These are phyloP conservation scores for Ganoderma sinense DNA, from an alignment of 1,284 basidiomycete species.

Conservation along the genomic window DNA sequence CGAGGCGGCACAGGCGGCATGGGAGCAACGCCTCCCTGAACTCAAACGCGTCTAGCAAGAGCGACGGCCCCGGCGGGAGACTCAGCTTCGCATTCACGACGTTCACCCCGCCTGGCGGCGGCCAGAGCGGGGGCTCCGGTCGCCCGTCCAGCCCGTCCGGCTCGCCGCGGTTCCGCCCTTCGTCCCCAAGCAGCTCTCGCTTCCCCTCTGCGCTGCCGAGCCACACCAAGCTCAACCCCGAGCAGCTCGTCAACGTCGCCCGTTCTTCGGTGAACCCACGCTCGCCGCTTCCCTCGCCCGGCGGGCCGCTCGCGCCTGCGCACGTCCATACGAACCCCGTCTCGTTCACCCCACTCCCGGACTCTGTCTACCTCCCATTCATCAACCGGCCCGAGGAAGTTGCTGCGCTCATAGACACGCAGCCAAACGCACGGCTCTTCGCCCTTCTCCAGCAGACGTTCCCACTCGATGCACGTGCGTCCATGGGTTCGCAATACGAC, in stretches of 20 bases:
- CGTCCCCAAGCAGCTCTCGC: constrained; percentile 37
- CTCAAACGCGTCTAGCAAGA: constrained; percentile 39
- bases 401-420: constrained; percentile 60
- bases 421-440: constrained; percentile 72
- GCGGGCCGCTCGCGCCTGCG: constrained; percentile 24
- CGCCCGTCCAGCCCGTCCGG: constrained; percentile 37
- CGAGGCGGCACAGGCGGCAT: constrained; percentile 39
- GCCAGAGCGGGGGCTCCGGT: constrained; percentile 28
- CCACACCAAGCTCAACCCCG: constrained; percentile 57
- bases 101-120: constrained; percentile 49
- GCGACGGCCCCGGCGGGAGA: constrained; percentile 41
- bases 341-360: constrained; percentile 74
- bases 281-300: constrained; percentile 29
- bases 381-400: constrained; percentile 77
- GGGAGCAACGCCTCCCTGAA: constrained; percentile 45
- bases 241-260: constrained; percentile 74
- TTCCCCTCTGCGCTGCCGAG: constrained; percentile 32
- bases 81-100: constrained; percentile 74
- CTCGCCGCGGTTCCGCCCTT: constrained; percentile 38
- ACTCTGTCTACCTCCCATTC: constrained; percentile 78
- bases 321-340: constrained; percentile 42
- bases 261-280: constrained; percentile 62
- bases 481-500: constrained; percentile 34
- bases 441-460: constrained; percentile 76
- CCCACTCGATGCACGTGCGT: constrained; percentile 40